Base-by-base conservation (phyloP, 1,284 basidiomycete genomes). In the Xanthoconium separans region DNA sequence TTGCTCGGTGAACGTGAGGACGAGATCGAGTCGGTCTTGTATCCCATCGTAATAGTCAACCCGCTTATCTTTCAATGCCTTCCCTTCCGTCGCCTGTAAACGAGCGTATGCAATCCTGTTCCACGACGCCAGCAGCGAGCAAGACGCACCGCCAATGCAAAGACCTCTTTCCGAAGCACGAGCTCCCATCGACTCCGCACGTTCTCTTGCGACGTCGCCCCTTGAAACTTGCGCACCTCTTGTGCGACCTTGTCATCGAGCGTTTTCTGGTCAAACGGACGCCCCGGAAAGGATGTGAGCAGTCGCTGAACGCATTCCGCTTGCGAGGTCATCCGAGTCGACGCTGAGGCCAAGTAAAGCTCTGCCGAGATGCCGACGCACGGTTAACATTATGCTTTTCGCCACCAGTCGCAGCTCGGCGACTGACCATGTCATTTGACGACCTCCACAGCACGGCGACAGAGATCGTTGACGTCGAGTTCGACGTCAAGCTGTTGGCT, bases 181-280 rank as follows among this genome's bases (percentile, higher is more conserved):
- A 80, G 81, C 63, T 91, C 89, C 89, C 89, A 91, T 62, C 83
- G 83, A 43, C 75, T 81, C 68, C 81, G 85, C 56, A 79, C 71
- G 55, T 80, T 84, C 50, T 89, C 87, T 11, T 74, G 64, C 5
- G 80, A 78, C 2, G 74, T 70, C 42, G 72, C 75, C 29, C 67
- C 64, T 41, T 72, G 73, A 1, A 79, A 73, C n/a, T 79, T 73
- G 27, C 58, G 57, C 29, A 89, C 62, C 3, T 77, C 75, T 37
- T 72, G 69, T 29, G 69, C 66, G 2, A 89, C 83, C 3, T 81
- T 71, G 22, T 72, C 65, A 58, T 83, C 71, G 36, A 90, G 76
- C 2, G 66, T 61, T 2, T 69, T 63, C 58, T 79, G 77, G 44
- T 79, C 70, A 47, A 78, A 68, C 16, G 82, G 78, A 37, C 71